Conservation (phyloP, 495 filamentous ascomycete species). For the Penicillium lividum region DNA sequence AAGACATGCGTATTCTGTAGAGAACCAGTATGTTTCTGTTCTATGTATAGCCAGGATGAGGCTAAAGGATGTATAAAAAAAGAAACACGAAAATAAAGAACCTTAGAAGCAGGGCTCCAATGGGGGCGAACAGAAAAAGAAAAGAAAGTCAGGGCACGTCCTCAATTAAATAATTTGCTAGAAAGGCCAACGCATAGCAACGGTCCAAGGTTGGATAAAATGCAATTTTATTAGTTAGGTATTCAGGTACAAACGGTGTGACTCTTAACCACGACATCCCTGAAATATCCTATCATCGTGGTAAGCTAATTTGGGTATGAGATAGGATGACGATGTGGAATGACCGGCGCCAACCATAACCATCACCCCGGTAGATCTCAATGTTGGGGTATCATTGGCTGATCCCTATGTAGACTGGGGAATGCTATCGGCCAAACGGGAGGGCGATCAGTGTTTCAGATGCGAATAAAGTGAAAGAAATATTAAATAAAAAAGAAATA, state of each 20-base stretch:
- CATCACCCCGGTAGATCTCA: conserved; percentile 20
- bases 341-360: conserved; percentile 19
- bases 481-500: neutral
- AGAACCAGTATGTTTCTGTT: neutral
- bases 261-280: conserved; percentile 5
- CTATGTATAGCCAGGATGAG: conserved; percentile 13
- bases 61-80: conserved; percentile 1
- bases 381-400: conserved; percentile 24
- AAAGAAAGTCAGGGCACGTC: neutral
- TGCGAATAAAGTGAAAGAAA: conserved; percentile 20
- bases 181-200: conserved; percentile 21
- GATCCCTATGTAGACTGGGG: conserved; percentile 31
- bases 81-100: neutral
- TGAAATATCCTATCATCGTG: conserved; percentile 24
- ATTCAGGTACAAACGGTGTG: conserved; percentile 8
- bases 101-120: neutral
- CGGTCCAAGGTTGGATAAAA: conserved; percentile 15
- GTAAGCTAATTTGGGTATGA: conserved; percentile 15
- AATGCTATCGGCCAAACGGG: conserved; percentile 32
- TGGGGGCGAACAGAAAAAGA: neutral
- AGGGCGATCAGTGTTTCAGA: conserved; percentile 32
- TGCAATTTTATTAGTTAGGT: conserved; percentile 11
- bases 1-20: neutral
- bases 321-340: conserved; percentile 33
- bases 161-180: conserved; percentile 1